Evolutionary conservation across 495 filamentous ascomycete genomes (phyloP).

Genomic region (Saxophila tyrrhenica): DNA sequence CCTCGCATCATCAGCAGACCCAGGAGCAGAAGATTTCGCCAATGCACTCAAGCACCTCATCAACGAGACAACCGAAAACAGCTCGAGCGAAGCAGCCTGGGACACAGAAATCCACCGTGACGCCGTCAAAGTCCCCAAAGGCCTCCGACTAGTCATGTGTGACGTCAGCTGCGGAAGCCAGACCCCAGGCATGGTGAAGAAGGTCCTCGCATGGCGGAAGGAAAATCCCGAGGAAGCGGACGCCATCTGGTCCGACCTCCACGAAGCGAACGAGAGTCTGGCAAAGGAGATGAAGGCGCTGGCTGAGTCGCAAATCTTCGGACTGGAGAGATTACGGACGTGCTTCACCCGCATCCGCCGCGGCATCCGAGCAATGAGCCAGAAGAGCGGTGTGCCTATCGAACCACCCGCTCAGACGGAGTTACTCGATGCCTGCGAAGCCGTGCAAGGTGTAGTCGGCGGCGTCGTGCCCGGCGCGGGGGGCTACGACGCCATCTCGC

Average conservation of each 20-base stretch:
- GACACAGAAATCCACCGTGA: constrained; percentile 61
- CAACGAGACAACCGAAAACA: constrained; percentile 39
- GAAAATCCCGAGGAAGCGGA: constrained; percentile 54
- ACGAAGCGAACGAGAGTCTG: constrained; percentile 61
- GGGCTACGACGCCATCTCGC: constrained; percentile 80
- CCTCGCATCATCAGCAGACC: constrained; percentile 51
- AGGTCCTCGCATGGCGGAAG: constrained; percentile 72
- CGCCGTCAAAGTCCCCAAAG: constrained; percentile 51
- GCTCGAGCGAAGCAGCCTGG: constrained; percentile 43
- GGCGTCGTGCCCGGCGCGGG: constrained; percentile 92
- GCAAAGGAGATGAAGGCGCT: constrained; percentile 37
- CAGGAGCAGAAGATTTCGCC: constrained; percentile 53
- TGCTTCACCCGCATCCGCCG: constrained; percentile 43
- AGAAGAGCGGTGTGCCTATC: constrained; percentile 66
- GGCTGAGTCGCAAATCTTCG: constrained; percentile 19
- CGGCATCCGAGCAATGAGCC: constrained; percentile 65
- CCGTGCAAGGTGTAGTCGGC: constrained; percentile 68
- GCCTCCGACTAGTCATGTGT: constrained; percentile 72
- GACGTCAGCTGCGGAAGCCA: constrained; percentile 92
- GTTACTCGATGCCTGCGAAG: constrained; percentile 62
- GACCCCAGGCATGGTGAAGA: constrained; percentile 89
- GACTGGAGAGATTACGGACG: constrained; percentile 25
- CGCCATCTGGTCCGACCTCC: constrained; percentile 58
- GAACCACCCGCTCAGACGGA: constrained; percentile 79
- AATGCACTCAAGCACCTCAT: constrained; percentile 52